Evolutionary conservation across 495 filamentous ascomycete genomes (phyloP), one percentile per base, ranked within the genome.

Genomic region (Cryomyces antarcticus): DNA sequence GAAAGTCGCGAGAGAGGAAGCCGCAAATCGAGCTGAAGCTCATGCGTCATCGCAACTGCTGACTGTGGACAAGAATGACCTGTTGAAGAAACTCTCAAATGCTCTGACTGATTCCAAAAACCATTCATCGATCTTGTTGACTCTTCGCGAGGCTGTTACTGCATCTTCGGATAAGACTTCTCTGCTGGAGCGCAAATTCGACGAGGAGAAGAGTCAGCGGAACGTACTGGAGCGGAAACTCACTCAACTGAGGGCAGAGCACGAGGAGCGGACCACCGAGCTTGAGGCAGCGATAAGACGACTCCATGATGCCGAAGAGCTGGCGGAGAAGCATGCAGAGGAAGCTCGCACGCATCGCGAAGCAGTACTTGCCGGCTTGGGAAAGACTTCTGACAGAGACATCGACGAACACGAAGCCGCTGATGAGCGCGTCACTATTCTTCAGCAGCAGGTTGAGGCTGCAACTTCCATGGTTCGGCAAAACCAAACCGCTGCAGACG

Each of bases 401-500:
- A 57, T 56, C 45, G 63, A 68, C 43, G 55, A 67, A 55, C 28
- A 64, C 66, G 3, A 65, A 61, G 65, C 71, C 30, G 72, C 73
- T 31, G 75, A 81, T 47, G 82, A 94, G 48, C 76, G 86, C n/a
- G 69, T 92, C 9, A 57, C 58, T 17, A 73, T 79, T 38, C 67
- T 96, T 24, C 83, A 92, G 55, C 71, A 72, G 17, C 89, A 94
- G 56, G 62, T 93, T 5, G 70, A 77, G 40, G 66, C 75, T 27
- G 81, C 89, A 30, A 86, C 82, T 51, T 68, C 68, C 5, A 62
- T 96, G 46, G 83, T 85, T 35, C 77, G 77, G 54, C 79, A 82
- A 48, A 93, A 89, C 52, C 86, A 93, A 57, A 67, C 75, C 34
- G 86, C 89, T 41, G 89, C 88, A n/a, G 84, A 99, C 57, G 61